Conservation (phyloP, 2,329 filamentous ascomycete genomes). For the Aspergillus fumigatiaffinis region DNA sequence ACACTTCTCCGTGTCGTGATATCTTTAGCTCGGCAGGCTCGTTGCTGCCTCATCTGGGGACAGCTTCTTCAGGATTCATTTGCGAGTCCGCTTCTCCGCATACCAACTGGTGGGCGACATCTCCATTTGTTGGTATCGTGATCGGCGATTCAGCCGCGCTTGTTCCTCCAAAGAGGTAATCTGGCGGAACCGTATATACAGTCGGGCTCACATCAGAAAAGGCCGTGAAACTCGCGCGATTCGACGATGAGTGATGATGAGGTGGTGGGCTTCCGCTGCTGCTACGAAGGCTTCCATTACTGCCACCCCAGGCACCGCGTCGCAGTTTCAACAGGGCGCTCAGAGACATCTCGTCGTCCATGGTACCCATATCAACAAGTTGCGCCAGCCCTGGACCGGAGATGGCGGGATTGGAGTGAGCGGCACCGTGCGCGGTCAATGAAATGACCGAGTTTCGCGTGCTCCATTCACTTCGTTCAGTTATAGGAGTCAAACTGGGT, state of each 20-base stretch:
- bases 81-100: background rate
- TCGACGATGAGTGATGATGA: conserved; percentile 29
- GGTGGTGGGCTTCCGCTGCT: conserved; percentile 42
- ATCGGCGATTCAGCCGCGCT: conserved; percentile 15
- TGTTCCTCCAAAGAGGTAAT: conserved; percentile 12
- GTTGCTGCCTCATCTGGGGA: background rate
- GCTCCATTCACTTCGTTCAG: conserved; percentile 91
- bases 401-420: conserved; percentile 49
- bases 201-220: conserved; percentile 32
- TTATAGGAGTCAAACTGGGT: conserved; percentile 92
- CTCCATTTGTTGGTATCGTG: conserved; percentile 7
- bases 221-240: conserved; percentile 33
- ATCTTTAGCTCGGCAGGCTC: background rate
- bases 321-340: conserved; percentile 69
- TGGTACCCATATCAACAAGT: conserved; percentile 59
- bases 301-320: conserved; percentile 74
- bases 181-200: conserved; percentile 17
- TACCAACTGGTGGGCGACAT: background rate
- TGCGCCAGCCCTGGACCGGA: conserved; percentile 74
- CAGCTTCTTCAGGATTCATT: background rate
- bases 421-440: conserved; percentile 52
- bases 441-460: conserved; percentile 89
- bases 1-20: background rate
- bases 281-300: conserved; percentile 67
- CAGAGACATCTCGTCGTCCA: conserved; percentile 68